Percentiles rank a stretch among this genome's conserved stretches.
Conservation (phyloP, 306 rosid species). For the Citrullus colocynthis region DNA sequence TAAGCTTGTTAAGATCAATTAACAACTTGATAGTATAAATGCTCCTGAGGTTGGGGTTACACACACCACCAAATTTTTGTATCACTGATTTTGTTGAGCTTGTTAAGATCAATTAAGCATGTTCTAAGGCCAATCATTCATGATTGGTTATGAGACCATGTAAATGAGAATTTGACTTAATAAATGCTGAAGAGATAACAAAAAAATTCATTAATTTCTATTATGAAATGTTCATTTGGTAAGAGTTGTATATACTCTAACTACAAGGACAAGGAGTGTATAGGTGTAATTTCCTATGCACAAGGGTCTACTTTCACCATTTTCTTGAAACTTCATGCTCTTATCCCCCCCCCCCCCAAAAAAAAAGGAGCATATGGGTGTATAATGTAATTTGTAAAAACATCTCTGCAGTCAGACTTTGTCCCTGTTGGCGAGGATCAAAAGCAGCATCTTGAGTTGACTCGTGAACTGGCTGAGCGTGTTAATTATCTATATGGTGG, state of each 20-base stretch:
- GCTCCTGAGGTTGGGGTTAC: no score
- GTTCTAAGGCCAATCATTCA: no score
- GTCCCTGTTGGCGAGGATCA: conserved; percentile 99
- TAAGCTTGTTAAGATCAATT: neutral
- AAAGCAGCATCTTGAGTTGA: conserved; percentile 93
- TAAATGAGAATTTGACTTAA: no score
- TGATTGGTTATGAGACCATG: no score
- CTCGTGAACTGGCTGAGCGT: conserved; percentile 86
- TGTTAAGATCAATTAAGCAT: neutral
- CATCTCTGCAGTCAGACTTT: conserved; percentile 70
- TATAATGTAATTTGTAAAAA: neutral
- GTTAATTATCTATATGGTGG: conserved; percentile 86
- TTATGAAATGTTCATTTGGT: no score
- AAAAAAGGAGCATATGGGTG: neutral
- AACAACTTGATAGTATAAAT: no score
- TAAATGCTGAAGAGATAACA: no score
- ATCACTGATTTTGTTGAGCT: neutral
- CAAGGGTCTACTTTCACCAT: neutral
- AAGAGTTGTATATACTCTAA: neutral
- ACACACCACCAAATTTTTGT: no score
- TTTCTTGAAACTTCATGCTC: neutral
- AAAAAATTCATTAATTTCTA: no score
- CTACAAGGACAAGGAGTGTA: neutral
- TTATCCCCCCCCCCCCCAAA: neutral
- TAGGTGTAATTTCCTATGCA: neutral